These are phyloP conservation scores for Monilinia vaccinii-corymbosi DNA, from an alignment of 2,329 filamentous ascomycete genomes.

Conservation along the genomic window DNA sequence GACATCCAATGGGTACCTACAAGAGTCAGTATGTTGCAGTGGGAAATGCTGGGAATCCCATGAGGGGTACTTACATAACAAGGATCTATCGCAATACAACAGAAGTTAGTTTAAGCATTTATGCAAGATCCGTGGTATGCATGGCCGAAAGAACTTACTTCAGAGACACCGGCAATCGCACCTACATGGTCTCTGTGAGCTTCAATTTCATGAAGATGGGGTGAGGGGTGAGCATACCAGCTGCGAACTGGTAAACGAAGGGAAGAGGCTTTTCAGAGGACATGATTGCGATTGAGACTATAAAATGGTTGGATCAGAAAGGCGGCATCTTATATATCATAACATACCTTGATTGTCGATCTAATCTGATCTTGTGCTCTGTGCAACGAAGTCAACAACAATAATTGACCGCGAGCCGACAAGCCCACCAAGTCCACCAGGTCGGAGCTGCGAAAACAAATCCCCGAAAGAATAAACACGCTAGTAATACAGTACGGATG, in stretches of 20 bases:
- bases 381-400: background rate
- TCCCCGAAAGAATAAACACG: background rate
- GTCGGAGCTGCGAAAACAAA: background rate
- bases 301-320: background rate
- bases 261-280: slow-evolving; percentile 68
- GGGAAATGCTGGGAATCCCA: background rate
- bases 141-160: slow-evolving; percentile 50
- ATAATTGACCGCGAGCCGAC: background rate
- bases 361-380: background rate
- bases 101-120: slow-evolving; percentile 20
- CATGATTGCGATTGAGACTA: slow-evolving; percentile 40
- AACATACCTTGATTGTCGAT: background rate
- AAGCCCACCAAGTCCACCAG: too few species aligned
- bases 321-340: background rate
- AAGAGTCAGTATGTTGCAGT: slow-evolving; percentile 16
- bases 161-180: slow-evolving; percentile 94
- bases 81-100: slow-evolving; percentile 53
- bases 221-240: slow-evolving; percentile 46
- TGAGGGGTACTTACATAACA: slow-evolving; percentile 57
- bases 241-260: slow-evolving; percentile 91
- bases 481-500: background rate
- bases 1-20: slow-evolving; percentile 95
- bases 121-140: background rate
- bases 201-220: slow-evolving; percentile 22
- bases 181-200: slow-evolving; percentile 38